These are phyloP conservation scores for Fraxinus dipetala DNA, from an alignment of 305 asterid genomes.

Conservation along the genomic window DNA sequence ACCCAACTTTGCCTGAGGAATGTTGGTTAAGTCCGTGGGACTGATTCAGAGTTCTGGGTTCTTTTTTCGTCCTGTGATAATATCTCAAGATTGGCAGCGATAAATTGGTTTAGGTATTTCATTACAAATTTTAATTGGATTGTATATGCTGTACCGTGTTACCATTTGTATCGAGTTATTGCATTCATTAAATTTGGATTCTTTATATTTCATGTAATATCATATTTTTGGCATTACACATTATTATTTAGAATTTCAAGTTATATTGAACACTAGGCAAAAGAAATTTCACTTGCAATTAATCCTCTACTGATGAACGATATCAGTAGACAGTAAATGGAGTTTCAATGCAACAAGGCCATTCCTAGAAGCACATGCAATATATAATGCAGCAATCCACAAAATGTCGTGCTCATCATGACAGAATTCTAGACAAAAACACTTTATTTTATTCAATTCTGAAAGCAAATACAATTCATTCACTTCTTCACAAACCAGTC, in stretches of 20 bases:
- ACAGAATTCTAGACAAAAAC: not conserved
- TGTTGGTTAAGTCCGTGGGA: slow-evolving; percentile 45
- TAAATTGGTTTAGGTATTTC: not conserved
- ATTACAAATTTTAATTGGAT: not conserved
- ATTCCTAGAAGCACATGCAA: not conserved
- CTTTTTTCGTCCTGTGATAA: not conserved
- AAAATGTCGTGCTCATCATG: not conserved
- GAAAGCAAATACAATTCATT: not conserved
- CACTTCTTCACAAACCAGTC: not conserved
- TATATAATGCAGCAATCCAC: slow-evolving; percentile 22
- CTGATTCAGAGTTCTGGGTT: not conserved
- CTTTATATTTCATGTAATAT: too few species aligned
- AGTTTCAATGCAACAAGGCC: not conserved
- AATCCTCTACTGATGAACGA: slow-evolving; percentile 15
- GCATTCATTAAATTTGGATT: not conserved
- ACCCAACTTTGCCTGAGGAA: slow-evolving; percentile 58
- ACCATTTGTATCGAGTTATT: not conserved
- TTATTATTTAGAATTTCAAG: not conserved
- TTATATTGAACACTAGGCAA: not conserved
- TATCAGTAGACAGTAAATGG: slow-evolving; percentile 1
- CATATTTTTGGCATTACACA: too few species aligned
- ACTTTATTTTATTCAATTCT: not conserved
- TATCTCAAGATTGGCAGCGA: not conserved
- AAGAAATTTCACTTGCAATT: not conserved
- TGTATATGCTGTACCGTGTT: not conserved